A percentile compares a stretch with the other conserved stretches of the same genome.
phyloP scores from a whole-genome alignment of 73 alveolate genomes.

The Stentor coeruleus region DNA sequence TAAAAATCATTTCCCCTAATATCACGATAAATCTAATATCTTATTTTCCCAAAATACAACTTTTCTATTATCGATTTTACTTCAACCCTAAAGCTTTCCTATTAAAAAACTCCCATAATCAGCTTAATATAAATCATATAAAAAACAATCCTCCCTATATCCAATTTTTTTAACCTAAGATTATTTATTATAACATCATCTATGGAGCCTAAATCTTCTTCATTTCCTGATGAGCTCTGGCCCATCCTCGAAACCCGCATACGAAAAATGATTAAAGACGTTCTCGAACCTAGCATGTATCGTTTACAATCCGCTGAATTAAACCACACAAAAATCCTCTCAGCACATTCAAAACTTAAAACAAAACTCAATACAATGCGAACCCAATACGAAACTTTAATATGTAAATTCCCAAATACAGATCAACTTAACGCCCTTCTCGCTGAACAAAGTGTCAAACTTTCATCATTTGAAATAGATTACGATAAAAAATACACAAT shows the following conservation, averaged over 20 bases:
- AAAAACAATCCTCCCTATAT: too few species aligned
- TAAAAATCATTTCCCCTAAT: too few species aligned
- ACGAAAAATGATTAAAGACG: neutral
- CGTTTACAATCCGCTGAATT: neutral
- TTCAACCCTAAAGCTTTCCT: too few species aligned
- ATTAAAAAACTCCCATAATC: too few species aligned
- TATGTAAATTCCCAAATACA: neutral
- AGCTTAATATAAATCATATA: too few species aligned
- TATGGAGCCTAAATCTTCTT: too few species aligned
- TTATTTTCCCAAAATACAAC: too few species aligned
- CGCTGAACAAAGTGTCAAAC: neutral
- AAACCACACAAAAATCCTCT: neutral
- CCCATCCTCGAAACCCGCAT: neutral
- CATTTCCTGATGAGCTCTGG: neutral
- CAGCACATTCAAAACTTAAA: neutral
- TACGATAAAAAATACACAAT: too few species aligned
- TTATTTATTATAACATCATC: neutral
- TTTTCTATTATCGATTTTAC: too few species aligned
- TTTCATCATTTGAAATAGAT: neutral
- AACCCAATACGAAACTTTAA: too few species aligned
- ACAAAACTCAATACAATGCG: neutral
- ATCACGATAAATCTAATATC: too few species aligned
- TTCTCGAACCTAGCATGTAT: neutral
- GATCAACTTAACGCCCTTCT: neutral
- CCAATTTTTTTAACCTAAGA: neutral